Percentiles rank a stretch among this genome's conserved stretches.
Conservation (phyloP, 352 stramenopile genomes). For the Globisporangium barbulae region DNA sequence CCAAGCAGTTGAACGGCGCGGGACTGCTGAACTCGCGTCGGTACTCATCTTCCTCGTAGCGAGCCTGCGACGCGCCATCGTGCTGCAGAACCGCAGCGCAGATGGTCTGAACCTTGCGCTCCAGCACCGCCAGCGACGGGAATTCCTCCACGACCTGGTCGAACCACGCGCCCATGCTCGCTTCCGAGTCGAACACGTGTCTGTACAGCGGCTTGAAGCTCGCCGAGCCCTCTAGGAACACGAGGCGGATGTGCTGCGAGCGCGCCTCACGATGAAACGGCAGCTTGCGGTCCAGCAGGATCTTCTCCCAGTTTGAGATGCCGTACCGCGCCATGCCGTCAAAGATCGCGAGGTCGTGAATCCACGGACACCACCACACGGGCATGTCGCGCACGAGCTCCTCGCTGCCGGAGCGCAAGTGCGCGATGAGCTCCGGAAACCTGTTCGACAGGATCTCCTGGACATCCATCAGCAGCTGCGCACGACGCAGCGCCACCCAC, state of each 20-base stretch:
- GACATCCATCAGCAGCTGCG: slow-evolving; percentile 71
- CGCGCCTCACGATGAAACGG: slow-evolving; percentile 72
- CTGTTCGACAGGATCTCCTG: slow-evolving; percentile 51
- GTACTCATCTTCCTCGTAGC: slow-evolving; percentile 52
- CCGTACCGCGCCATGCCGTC: slow-evolving; percentile 80
- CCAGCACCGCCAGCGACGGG: slow-evolving; percentile 66
- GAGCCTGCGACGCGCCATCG: slow-evolving; percentile 2
- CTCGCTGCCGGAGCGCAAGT: slow-evolving; percentile 57
- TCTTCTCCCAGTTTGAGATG: slow-evolving; percentile 66
- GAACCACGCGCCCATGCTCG: slow-evolving; percentile 53
- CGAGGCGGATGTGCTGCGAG: slow-evolving; percentile 60
- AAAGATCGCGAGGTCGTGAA: slow-evolving; percentile 77
- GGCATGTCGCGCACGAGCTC: slow-evolving; percentile 73
- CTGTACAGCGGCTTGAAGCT: slow-evolving; percentile 58
- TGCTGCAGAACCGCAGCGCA: slow-evolving; percentile 34
- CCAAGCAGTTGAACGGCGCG: slow-evolving; percentile 51
- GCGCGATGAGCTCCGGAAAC: slow-evolving; percentile 33
- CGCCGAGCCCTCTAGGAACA: slow-evolving; percentile 66
- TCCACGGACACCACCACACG: slow-evolving; percentile 88
- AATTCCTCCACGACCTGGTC: slow-evolving; percentile 67
- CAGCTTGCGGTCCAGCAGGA: slow-evolving; percentile 66
- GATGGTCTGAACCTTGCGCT: slow-evolving; percentile 69
- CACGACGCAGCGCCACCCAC: slow-evolving; percentile 77
- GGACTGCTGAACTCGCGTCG: slow-evolving; percentile 67
- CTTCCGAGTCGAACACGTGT: slow-evolving; percentile 49